A percentile compares a stretch with the other conserved stretches of the same genome.
Evolutionary conservation across 2,329 filamentous ascomycete species (phyloP).

Genomic region (Microcyclospora pomicola): DNA sequence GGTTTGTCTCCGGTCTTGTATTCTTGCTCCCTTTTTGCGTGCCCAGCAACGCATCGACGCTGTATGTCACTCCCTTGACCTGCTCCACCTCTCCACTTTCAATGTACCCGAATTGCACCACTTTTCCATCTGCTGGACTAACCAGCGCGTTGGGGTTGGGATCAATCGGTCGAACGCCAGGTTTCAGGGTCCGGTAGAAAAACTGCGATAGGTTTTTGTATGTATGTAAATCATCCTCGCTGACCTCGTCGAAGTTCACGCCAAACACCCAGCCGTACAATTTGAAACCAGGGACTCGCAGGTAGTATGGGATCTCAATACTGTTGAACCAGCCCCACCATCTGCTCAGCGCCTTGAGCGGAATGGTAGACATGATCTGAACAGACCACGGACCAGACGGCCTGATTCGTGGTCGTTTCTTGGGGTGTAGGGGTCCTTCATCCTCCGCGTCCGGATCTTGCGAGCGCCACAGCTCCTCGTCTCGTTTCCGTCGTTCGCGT

Average conservation of each 20-base stretch:
- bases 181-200: conserved; percentile 91
- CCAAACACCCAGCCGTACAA: conserved; percentile 84
- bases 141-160: conserved; percentile 65
- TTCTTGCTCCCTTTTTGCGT: conserved; percentile 27
- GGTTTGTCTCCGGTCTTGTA: conserved; percentile 17
- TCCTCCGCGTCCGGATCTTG: conserved; percentile 20
- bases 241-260: conserved; percentile 78
- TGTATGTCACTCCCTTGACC: conserved; percentile 98
- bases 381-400: conserved; percentile 87
- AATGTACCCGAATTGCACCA: conserved; percentile 85
- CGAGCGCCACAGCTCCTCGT: conserved; percentile 29
- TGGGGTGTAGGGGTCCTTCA: conserved; percentile 37
- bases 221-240: conserved; percentile 72
- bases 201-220: conserved; percentile 92
- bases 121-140: conserved; percentile 77
- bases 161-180: conserved; percentile 73
- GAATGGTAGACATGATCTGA: conserved; percentile 83
- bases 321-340: conserved; percentile 90
- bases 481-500: conserved; percentile 29
- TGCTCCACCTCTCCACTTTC: conserved; percentile 92
- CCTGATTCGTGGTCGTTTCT: conserved; percentile 49
- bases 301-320: conserved; percentile 70
- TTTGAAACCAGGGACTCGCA: conserved; percentile 80
- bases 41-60: conserved; percentile 80
- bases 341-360: conserved; percentile 77